phyloP scores from a whole-genome alignment of 768 basidiomycete species.

The Leccinellum albellum region DNA sequence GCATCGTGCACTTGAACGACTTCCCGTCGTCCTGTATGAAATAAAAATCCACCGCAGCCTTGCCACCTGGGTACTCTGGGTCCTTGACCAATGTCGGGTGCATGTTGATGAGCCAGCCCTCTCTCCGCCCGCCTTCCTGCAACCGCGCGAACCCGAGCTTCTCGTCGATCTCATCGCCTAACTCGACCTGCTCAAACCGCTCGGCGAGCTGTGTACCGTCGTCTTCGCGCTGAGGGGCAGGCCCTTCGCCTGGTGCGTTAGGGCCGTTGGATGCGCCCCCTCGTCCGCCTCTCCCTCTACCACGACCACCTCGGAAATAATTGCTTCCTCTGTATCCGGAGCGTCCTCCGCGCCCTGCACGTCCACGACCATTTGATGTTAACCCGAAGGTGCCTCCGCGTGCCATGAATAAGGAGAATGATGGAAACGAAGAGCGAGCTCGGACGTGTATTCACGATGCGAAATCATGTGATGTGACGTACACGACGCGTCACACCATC shows the following conservation, averaged over 20 bases:
- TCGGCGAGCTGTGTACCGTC: constrained; percentile 88
- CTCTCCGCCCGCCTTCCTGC: constrained; percentile 71
- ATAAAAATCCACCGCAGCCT: constrained; percentile 91
- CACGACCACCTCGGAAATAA: constrained; percentile 46
- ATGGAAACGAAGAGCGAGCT: background rate
- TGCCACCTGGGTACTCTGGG: constrained; percentile 76
- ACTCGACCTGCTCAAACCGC: constrained; percentile 72
- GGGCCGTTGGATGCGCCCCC: constrained; percentile 25
- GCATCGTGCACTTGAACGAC: constrained; percentile 91
- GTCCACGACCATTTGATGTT: constrained; percentile 41
- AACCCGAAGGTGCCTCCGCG: constrained; percentile 55
- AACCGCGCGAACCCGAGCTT: constrained; percentile 83
- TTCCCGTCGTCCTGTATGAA: constrained; percentile 96
- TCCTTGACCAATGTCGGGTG: constrained; percentile 93
- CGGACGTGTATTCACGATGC: constrained; percentile 4
- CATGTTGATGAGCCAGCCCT: constrained; percentile 99
- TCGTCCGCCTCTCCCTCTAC: constrained; percentile 40
- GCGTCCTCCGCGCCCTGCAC: constrained; percentile 42
- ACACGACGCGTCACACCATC: constrained; percentile 23
- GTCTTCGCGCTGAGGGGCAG: constrained; percentile 70
- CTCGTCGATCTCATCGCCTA: constrained; percentile 88
- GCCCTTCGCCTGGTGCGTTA: constrained; percentile 40
- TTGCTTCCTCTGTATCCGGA: constrained; percentile 27
- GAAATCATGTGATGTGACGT: constrained; percentile 23
- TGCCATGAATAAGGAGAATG: constrained; percentile 28